Percentiles rank a stretch among this genome's conserved stretches.
These are phyloP conservation scores for Nakazawaea wickerhamii DNA, from an alignment of 805 yeast genomes.

Conservation along the genomic window DNA sequence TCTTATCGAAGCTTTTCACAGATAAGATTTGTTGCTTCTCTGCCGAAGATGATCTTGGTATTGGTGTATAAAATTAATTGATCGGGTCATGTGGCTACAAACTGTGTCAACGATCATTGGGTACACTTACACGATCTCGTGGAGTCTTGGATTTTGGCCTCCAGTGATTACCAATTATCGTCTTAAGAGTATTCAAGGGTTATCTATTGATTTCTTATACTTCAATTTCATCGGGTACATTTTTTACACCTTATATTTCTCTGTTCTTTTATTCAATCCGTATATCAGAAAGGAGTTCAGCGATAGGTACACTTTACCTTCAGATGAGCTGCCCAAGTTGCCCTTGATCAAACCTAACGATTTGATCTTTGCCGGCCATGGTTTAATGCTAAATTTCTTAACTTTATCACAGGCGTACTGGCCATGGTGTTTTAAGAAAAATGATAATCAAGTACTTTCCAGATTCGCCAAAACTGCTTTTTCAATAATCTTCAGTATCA, in stretches of 20 bases:
- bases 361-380: slow-evolving; percentile 27
- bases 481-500: slow-evolving; percentile 14
- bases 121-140: slow-evolving; percentile 25
- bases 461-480: slow-evolving; percentile 18
- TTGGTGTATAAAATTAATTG: no score
- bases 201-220: slow-evolving; percentile 28
- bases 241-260: slow-evolving; percentile 26
- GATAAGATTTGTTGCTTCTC: no score
- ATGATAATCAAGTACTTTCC: slow-evolving; percentile 26
- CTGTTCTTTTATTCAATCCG: slow-evolving; percentile 18
- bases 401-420: slow-evolving; percentile 27
- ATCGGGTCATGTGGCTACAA: slow-evolving; percentile 4
- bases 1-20: no score
- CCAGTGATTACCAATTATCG: slow-evolving; percentile 26
- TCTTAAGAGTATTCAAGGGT: slow-evolving; percentile 28
- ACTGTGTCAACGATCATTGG: slow-evolving; percentile 22
- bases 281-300: slow-evolving; percentile 25
- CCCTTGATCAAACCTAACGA: slow-evolving; percentile 29
- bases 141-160: slow-evolving; percentile 29
- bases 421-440: slow-evolving; percentile 27
- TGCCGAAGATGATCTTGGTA: background rate
- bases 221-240: slow-evolving; percentile 29
- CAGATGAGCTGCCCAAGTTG: slow-evolving; percentile 12
- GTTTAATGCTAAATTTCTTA: slow-evolving; percentile 21
- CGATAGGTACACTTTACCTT: slow-evolving; percentile 19